Conservation (phyloP, 2,329 filamentous ascomycete genomes). For the Chaetomiaceae sp. region DNA sequence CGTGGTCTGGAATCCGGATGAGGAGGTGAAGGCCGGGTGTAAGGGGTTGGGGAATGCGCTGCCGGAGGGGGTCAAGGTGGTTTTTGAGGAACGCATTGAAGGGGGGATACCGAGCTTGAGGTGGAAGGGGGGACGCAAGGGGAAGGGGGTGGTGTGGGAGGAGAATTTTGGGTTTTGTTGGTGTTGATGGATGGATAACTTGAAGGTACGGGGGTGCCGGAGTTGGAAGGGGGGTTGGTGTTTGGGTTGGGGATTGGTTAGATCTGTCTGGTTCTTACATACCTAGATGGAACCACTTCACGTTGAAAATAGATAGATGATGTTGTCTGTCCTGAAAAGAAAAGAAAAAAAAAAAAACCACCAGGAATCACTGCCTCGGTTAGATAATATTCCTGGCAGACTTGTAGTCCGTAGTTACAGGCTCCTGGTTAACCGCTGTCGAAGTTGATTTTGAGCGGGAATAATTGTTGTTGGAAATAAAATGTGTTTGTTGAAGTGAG, state of each 20-base stretch:
- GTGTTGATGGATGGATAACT: constrained; percentile 16
- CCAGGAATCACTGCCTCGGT: no score
- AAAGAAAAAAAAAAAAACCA: no score
- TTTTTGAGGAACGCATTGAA: constrained; percentile 32
- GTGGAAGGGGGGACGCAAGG: constrained; percentile 33
- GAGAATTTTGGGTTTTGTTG: constrained; percentile 32
- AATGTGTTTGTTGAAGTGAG: no score
- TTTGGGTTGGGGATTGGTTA: neutral
- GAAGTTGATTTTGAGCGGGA: no score
- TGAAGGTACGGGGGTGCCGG: neutral
- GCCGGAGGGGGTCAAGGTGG: constrained; percentile 30
- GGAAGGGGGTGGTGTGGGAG: constrained; percentile 30
- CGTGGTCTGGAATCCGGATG: constrained; percentile 36
- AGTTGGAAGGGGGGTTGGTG: neutral
- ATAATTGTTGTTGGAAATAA: no score
- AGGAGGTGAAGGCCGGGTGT: constrained; percentile 29
- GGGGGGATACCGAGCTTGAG: constrained; percentile 33
- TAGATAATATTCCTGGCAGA: no score
- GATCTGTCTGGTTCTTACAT: no score
- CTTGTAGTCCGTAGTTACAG: no score
- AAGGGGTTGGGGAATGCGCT: constrained; percentile 37
- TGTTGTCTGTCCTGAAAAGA: no score
- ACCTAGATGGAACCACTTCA: no score
- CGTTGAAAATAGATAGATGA: no score
- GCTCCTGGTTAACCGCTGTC: no score